A percentile compares a stretch with the other conserved stretches of the same genome.
Conservation (phyloP, 75 land plant genomes). For the Sequoia sempervirens region DNA sequence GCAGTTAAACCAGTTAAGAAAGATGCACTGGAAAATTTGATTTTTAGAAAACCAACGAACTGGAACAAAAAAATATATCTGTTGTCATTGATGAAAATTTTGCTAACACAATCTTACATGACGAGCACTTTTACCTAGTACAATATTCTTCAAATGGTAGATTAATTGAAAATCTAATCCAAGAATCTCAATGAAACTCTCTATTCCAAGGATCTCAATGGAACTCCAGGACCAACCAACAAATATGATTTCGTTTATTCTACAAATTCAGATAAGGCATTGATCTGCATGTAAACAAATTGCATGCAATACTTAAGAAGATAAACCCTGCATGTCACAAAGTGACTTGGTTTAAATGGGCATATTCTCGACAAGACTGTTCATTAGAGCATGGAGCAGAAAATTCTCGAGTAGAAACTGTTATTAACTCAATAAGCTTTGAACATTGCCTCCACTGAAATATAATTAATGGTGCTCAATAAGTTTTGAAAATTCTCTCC, state of each 20-base stretch:
- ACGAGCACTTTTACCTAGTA: not conserved
- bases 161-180: not conserved
- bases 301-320: not conserved
- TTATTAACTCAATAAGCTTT: not conserved
- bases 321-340: not conserved
- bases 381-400: not conserved
- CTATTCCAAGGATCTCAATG: not conserved
- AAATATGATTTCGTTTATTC: not conserved
- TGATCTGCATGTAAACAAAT: not conserved
- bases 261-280: not conserved
- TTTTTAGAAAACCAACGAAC: not conserved
- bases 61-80: not conserved
- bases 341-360: not conserved
- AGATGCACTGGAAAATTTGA: not conserved
- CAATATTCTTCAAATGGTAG: not conserved
- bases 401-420: not conserved
- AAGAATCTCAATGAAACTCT: not conserved
- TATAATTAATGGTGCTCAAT: not conserved
- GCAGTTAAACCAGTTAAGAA: not conserved
- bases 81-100: not conserved
- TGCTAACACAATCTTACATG: not conserved
- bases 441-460: conserved; percentile 1
- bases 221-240: not conserved
- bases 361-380: not conserved
- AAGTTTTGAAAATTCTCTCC: not conserved